A percentile compares a stretch with the other conserved stretches of the same genome.
Evolutionary conservation across 1,284 basidiomycete species (phyloP).

Genomic region (Sporisorium exsertum): DNA sequence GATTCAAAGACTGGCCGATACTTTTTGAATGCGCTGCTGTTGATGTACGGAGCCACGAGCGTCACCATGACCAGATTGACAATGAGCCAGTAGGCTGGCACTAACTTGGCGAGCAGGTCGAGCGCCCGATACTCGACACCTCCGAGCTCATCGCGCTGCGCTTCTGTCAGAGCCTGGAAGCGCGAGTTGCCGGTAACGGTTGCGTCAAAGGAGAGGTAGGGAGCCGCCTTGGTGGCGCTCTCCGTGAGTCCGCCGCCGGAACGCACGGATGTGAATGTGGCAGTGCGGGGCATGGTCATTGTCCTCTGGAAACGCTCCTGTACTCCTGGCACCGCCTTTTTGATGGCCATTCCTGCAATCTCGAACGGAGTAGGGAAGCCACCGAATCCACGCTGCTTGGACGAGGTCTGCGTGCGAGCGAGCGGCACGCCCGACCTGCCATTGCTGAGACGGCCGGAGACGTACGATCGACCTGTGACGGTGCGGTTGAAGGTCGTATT

Average conservation of each 20-base stretch:
- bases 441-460: slow-evolving; percentile 39
- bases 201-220: slow-evolving; percentile 84
- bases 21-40: slow-evolving; percentile 46
- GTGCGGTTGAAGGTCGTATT: slow-evolving; percentile 43
- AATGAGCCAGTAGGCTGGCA: slow-evolving; percentile 55
- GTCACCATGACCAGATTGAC: slow-evolving; percentile 48
- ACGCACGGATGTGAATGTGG: slow-evolving; percentile 73
- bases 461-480: slow-evolving; percentile 42
- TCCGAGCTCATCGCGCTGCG: slow-evolving; percentile 89
- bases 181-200: slow-evolving; percentile 78
- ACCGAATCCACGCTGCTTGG: slow-evolving; percentile 75
- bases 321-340: slow-evolving; percentile 45
- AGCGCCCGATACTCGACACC: slow-evolving; percentile 94
- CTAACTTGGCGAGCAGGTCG: slow-evolving; percentile 75
- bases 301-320: slow-evolving; percentile 55
- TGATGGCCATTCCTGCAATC: slow-evolving; percentile 73
- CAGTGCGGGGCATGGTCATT: slow-evolving; percentile 78
- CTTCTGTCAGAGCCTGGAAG: slow-evolving; percentile 83
- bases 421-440: slow-evolving; percentile 63
- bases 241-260: slow-evolving; percentile 65
- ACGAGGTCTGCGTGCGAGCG: slow-evolving; percentile 69
- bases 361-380: slow-evolving; percentile 87
- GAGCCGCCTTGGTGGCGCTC: slow-evolving; percentile 71
- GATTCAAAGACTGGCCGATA: slow-evolving; percentile 54
- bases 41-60: slow-evolving; percentile 64